A percentile compares a stretch with the other conserved stretches of the same genome.
Conservation (phyloP, 202 grass and related monocot species). For the Eragrostis tef region DNA sequence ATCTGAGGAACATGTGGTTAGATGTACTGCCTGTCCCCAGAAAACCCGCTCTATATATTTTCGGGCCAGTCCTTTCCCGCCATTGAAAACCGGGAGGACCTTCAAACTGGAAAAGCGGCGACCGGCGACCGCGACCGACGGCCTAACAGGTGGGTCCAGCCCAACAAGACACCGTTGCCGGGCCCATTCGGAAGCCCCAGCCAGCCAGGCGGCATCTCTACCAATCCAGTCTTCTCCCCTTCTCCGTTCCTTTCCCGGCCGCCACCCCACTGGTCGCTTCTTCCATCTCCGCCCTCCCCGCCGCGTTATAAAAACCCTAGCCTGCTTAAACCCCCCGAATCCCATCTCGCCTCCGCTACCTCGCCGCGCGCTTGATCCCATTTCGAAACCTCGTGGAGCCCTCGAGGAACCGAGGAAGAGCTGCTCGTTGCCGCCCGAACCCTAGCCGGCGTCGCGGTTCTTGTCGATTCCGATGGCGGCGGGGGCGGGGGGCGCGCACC, state of each 20-base stretch:
- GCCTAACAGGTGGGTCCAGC: background rate
- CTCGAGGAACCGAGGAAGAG: background rate
- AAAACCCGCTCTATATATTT: too few species aligned
- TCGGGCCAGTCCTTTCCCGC: too few species aligned
- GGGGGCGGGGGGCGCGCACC: conserved; percentile 45
- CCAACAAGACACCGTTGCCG: too few species aligned
- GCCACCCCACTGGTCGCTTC: conserved; percentile 7
- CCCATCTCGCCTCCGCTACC: background rate
- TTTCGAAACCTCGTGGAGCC: background rate
- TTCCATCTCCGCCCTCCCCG: background rate
- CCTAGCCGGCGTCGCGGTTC: conserved; percentile 1
- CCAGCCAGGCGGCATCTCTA: background rate
- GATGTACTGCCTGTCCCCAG: too few species aligned
- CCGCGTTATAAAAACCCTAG: conserved; percentile 48
- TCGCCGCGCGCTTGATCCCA: conserved; percentile 34
- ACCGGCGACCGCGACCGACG: background rate
- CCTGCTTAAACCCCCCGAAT: conserved; percentile 5
- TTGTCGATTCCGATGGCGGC: conserved; percentile 33
- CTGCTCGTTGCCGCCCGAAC: background rate
- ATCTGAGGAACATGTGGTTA: too few species aligned
- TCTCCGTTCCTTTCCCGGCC: background rate
- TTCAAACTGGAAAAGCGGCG: background rate
- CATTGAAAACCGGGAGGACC: background rate
- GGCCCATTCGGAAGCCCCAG: background rate
- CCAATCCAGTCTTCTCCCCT: background rate